Percentiles rank a stretch among this genome's conserved stretches.
phyloP scores from a whole-genome alignment of 441 rosid species.

The Jatropha multifida region DNA sequence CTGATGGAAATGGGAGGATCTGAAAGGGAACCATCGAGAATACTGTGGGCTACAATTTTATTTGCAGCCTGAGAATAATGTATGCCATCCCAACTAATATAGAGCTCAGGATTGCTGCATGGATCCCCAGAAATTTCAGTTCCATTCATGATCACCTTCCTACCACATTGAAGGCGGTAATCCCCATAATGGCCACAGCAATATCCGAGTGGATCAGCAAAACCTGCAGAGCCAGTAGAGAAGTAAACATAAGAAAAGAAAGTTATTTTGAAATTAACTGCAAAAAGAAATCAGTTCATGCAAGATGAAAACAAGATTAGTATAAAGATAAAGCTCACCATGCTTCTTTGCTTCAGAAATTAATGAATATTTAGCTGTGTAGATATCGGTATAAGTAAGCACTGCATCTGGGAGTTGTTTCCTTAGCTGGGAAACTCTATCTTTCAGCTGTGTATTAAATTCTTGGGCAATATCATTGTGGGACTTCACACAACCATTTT shows the following conservation, averaged over 20 bases:
- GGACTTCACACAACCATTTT: conserved; percentile 23
- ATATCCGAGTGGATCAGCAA: conserved; percentile 55
- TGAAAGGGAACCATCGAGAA: conserved; percentile 43
- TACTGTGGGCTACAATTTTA: conserved; percentile 37
- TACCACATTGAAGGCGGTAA: conserved; percentile 55
- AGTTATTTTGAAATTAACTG: conserved; percentile 15
- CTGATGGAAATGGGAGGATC: conserved; percentile 30
- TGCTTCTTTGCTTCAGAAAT: conserved; percentile 13
- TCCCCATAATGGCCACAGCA: conserved; percentile 60
- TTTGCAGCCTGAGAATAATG: conserved; percentile 69
- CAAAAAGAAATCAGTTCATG: not conserved
- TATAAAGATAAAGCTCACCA: not conserved
- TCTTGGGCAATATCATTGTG: conserved; percentile 25
- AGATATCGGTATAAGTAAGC: conserved; percentile 18
- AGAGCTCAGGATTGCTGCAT: conserved; percentile 45
- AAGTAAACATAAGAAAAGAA: not conserved
- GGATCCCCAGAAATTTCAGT: conserved; percentile 55
- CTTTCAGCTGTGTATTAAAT: conserved; percentile 22
- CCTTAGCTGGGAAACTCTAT: not conserved
- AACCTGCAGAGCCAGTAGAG: conserved; percentile 37
- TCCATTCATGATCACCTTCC: conserved; percentile 50
- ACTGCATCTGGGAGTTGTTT: conserved; percentile 15
- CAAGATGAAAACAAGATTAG: not conserved
- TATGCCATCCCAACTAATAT: conserved; percentile 74
- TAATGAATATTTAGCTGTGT: conserved; percentile 21